Conservation (phyloP, 75 land plant species). For the Sequoiadendron giganteum region DNA sequence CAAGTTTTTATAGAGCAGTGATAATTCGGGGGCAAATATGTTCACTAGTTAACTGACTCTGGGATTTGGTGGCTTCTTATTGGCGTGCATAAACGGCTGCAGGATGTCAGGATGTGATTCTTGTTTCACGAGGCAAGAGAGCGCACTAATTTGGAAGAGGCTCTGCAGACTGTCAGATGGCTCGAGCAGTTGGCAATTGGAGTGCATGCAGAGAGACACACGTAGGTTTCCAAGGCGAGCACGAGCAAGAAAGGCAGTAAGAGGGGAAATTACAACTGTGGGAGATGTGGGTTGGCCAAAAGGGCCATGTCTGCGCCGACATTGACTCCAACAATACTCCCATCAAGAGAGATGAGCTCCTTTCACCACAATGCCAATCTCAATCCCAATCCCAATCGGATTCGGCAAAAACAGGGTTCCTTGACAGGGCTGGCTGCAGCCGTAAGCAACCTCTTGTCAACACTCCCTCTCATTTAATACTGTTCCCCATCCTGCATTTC, state of each 20-base stretch:
- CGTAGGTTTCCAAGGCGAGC: neutral
- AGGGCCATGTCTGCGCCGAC: constrained; percentile 44
- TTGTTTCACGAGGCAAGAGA: no score
- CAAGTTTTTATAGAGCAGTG: no score
- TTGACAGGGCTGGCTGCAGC: neutral
- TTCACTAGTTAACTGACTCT: no score
- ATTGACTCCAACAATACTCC: neutral
- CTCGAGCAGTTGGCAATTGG: no score
- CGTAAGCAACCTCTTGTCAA: neutral
- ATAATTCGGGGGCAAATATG: no score
- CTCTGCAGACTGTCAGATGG: no score
- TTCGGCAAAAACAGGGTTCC: constrained; percentile 2
- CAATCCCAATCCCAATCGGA: neutral
- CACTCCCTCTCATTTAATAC: neutral
- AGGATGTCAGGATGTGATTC: no score
- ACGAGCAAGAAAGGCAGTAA: constrained; percentile 27
- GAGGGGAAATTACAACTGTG: constrained; percentile 75
- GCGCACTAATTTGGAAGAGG: no score
- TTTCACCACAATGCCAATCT: neutral
- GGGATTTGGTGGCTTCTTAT: no score
- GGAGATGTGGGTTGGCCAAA: constrained; percentile 70
- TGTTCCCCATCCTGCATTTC: neutral
- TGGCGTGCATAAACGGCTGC: no score
- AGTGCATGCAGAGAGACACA: no score
- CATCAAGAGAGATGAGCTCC: neutral